These are phyloP conservation scores for Capsaspora owczarzaki DNA, from an alignment of 78 protist genomes.

Conservation along the genomic window DNA sequence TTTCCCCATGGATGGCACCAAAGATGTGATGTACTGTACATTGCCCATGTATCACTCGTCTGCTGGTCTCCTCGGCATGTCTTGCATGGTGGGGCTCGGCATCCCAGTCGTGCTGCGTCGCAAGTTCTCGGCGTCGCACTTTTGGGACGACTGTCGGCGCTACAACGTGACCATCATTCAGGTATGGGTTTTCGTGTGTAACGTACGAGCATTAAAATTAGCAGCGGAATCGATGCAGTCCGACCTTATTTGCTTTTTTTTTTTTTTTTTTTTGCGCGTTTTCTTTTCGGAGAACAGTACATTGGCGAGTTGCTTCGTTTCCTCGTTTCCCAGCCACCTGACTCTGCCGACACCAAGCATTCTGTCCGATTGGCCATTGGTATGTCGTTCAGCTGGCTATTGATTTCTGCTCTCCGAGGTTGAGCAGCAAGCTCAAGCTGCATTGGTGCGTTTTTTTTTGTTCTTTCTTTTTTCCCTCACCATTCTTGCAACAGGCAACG, in stretches of 20 bases:
- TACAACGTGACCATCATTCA: conserved; percentile 16
- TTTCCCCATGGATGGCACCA: not conserved
- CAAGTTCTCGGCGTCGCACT: conserved; percentile 32
- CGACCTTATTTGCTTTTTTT: no score
- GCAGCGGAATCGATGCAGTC: no score
- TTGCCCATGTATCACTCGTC: conserved; percentile 44
- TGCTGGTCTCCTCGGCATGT: conserved; percentile 11
- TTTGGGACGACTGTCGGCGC: conserved; percentile 4
- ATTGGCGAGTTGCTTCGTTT: conserved; percentile 54
- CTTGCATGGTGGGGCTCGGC: not conserved
- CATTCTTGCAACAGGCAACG: no score
- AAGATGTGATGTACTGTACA: conserved; percentile 17
- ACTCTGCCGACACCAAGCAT: not conserved
- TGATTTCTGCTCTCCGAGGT: no score
- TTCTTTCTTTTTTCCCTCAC: no score
- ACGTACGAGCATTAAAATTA: no score
- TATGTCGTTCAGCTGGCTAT: no score
- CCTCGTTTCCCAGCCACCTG: conserved; percentile 16
- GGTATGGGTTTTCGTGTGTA: no score
- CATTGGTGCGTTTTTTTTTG: no score
- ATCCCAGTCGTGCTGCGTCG: not conserved
- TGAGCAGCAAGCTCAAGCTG: no score
- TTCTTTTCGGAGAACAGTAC: no score
- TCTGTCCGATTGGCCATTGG: conserved; percentile 33
- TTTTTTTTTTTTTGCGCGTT: no score